Conservation (phyloP, 2,329 filamentous ascomycete species). For the Sporothrix pallida region DNA sequence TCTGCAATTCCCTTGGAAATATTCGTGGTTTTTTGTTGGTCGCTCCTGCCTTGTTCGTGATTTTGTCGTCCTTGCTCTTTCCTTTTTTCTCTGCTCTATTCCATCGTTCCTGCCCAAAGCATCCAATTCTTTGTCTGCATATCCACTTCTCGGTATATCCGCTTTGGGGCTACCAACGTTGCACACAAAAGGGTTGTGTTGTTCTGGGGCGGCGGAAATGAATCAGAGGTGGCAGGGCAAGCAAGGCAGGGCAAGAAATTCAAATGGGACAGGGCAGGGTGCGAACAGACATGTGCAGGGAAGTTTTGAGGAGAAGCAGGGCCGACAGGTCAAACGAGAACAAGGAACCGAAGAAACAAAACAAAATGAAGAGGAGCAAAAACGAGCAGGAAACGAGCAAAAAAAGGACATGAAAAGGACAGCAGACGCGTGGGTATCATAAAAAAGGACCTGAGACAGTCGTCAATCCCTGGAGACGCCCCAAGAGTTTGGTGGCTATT, state of each 20-base stretch:
- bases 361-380: neutral
- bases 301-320: too few relatives aligned
- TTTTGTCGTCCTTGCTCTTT: neutral
- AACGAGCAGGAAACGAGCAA: neutral
- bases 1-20: neutral
- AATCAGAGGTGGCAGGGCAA: conserved; percentile 1
- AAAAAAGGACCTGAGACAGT: neutral
- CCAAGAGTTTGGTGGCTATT: neutral
- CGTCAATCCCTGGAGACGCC: neutral
- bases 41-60: neutral
- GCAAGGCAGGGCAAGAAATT: too few relatives aligned
- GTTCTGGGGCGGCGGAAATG: conserved; percentile 5
- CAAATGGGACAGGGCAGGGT: neutral
- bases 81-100: neutral
- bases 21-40: neutral
- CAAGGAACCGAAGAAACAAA: neutral
- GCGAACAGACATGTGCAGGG: neutral
- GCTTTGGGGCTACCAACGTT: neutral
- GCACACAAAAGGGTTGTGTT: neutral
- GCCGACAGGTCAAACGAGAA: neutral
- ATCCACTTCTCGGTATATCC: neutral
- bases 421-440: neutral
- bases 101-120: neutral
- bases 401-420: neutral
- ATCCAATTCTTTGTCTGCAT: neutral